Conservation (phyloP, 768 basidiomycete genomes). For the Bullera alba region DNA sequence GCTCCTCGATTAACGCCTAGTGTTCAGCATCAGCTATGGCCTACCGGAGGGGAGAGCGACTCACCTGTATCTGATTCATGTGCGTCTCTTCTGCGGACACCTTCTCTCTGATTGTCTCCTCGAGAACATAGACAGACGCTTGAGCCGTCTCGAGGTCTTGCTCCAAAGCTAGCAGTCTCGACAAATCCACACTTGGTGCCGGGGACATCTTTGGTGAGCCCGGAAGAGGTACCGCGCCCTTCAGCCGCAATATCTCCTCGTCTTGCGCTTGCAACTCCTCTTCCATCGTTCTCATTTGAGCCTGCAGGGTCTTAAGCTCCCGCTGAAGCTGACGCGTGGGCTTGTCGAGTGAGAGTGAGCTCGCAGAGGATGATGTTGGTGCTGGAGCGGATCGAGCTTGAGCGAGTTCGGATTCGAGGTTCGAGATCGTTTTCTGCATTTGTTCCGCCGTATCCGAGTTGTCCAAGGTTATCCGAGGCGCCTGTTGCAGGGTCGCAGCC, state of each 20-base stretch:
- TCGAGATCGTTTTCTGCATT: constrained; percentile 1
- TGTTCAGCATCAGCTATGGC: too few relatives aligned
- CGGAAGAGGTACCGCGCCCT: constrained; percentile 26
- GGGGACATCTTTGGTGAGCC: constrained; percentile 1
- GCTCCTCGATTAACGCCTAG: too few relatives aligned
- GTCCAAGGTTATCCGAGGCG: background rate
- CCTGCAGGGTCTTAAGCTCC: constrained; percentile 17
- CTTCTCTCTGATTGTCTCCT: background rate
- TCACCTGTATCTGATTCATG: too few relatives aligned
- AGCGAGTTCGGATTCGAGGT: constrained; percentile 17
- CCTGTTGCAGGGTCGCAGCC: background rate
- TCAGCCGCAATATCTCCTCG: constrained; percentile 26
- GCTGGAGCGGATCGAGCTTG: background rate
- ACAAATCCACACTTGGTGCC: too few relatives aligned
- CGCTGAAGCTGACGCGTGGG: constrained; percentile 16
- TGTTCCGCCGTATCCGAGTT: constrained; percentile 4
- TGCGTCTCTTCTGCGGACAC: too few relatives aligned
- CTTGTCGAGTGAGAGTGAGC: constrained; percentile 1
- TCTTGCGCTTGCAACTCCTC: constrained; percentile 28
- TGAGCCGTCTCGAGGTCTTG: background rate
- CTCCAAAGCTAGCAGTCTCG: too few relatives aligned
- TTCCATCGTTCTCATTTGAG: constrained; percentile 26
- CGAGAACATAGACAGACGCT: background rate
- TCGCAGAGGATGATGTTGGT: background rate
- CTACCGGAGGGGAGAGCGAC: too few relatives aligned